Base-by-base conservation (phyloP, 1,284 basidiomycete species). In the Earliella scabrosa region DNA sequence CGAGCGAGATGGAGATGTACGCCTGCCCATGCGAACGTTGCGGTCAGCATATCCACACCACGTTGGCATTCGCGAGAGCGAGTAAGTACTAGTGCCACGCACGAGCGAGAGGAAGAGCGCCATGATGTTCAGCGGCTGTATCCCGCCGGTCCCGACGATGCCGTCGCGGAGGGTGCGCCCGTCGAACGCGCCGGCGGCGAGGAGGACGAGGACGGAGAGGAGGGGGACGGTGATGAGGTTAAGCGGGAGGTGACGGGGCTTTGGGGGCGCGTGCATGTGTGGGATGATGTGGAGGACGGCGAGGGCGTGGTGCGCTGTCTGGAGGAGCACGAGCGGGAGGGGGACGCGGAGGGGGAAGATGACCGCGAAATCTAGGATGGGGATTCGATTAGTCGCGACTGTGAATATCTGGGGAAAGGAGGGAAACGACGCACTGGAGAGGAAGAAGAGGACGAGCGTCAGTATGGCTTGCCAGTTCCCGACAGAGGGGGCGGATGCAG, bases 1-100 rank as follows among this genome's bases (percentile, higher is more conserved):
- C 96, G 35, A 98, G 82, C 0, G 94, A 94, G 47, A 98, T 90
- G 3, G 96, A 88, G 76, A 98, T 91, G 75, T 98, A 99, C 0
- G 95, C 95, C 81, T 84, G 27, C 11, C n/a, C n/a, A n/a, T n/a
- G n/a, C n/a, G n/a, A n/a, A n/a, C n/a, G n/a, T n/a, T n/a, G n/a
- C n/a, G n/a, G n/a, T n/a, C n/a, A n/a, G n/a, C n/a, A n/a, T n/a
- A n/a, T n/a, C n/a, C n/a, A n/a, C n/a, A n/a, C n/a, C n/a, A n/a
- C n/a, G n/a, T n/a, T n/a, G n/a, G n/a, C n/a, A n/a, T n/a, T n/a
- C n/a, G n/a, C n/a, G n/a, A n/a, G n/a, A n/a, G n/a, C n/a, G n/a
- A n/a, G n/a, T n/a, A n/a, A n/a, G n/a, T n/a, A n/a, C n/a, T n/a
- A n/a, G n/a, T n/a, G n/a, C n/a, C 13, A 71, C 75, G 58, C 55